Conservation (phyloP, 257 asterid species). For the Penstemon barbatus region DNA sequence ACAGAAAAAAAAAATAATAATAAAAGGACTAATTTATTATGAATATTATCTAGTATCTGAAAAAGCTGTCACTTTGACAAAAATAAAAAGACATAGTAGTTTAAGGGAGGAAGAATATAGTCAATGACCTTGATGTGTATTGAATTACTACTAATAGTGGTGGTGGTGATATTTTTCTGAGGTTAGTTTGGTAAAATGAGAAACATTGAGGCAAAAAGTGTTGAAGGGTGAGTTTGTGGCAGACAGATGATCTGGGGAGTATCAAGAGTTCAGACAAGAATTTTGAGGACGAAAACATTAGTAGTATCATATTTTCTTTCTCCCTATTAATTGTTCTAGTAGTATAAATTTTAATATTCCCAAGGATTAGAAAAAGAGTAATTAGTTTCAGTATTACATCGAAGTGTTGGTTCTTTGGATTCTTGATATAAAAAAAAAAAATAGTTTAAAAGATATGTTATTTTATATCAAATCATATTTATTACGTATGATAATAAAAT, state of each 20-base stretch:
- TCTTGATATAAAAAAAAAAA: no score
- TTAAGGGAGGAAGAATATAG: constrained; percentile 18
- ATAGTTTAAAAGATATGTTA: no score
- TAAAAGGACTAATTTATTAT: not conserved
- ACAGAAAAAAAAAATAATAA: not conserved
- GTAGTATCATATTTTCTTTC: no score
- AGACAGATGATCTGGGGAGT: constrained; percentile 52
- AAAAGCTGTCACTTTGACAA: constrained; percentile 45
- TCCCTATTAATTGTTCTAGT: no score
- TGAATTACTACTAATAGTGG: not conserved
- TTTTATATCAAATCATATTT: no score
- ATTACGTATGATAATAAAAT: no score
- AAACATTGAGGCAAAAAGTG: constrained; percentile 4
- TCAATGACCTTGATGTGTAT: constrained; percentile 11
- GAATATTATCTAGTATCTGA: constrained; percentile 21
- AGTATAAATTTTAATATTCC: no score
- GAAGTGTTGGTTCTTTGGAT: no score
- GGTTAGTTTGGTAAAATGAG: constrained; percentile 33
- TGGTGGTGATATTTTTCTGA: not conserved
- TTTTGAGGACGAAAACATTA: no score
- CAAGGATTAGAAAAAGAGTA: no score
- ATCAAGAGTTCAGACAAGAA: constrained; percentile 32
- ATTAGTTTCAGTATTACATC: no score
- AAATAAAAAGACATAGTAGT: constrained; percentile 13
- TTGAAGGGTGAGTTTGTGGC: constrained; percentile 35